phyloP scores from a whole-genome alignment of 2,329 filamentous ascomycete species.

The Colletotrichum destructivum region DNA sequence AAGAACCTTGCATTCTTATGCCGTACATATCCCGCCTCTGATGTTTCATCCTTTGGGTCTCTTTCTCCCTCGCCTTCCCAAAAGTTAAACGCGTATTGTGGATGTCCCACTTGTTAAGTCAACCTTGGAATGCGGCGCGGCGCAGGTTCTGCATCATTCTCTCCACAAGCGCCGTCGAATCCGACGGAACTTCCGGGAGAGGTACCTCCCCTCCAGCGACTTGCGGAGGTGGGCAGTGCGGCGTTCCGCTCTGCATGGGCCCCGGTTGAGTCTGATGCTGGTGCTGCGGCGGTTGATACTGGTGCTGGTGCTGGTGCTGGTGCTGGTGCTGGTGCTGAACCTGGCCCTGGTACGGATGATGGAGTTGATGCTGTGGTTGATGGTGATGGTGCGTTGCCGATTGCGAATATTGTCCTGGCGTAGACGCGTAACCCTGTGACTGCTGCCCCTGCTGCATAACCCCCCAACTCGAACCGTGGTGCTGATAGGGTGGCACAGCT shows the following conservation, averaged over 20 bases:
- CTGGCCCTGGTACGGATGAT: background rate
- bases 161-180: constrained; percentile 66
- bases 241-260: background rate
- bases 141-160: constrained; percentile 68
- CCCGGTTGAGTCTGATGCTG: constrained; percentile 13
- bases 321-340: background rate
- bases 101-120: background rate
- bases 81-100: background rate
- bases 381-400: constrained; percentile 39
- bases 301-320: constrained; percentile 32
- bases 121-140: constrained; percentile 49
- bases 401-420: constrained; percentile 18
- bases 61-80: background rate
- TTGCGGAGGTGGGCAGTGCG: background rate
- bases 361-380: constrained; percentile 32
- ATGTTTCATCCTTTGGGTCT: background rate
- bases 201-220: constrained; percentile 45
- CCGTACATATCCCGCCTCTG: background rate
- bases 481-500: background rate
- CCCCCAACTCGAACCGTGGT: constrained; percentile 20
- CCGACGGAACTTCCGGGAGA: constrained; percentile 59
- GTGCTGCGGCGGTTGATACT: constrained; percentile 28
- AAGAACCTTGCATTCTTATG: constrained; percentile 4
- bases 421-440: constrained; percentile 19
- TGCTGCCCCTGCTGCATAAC: constrained; percentile 22